Percentiles rank a stretch among this genome's conserved stretches.
phyloP scores from a whole-genome alignment of 257 asterid species.

The Salvia splendens region DNA sequence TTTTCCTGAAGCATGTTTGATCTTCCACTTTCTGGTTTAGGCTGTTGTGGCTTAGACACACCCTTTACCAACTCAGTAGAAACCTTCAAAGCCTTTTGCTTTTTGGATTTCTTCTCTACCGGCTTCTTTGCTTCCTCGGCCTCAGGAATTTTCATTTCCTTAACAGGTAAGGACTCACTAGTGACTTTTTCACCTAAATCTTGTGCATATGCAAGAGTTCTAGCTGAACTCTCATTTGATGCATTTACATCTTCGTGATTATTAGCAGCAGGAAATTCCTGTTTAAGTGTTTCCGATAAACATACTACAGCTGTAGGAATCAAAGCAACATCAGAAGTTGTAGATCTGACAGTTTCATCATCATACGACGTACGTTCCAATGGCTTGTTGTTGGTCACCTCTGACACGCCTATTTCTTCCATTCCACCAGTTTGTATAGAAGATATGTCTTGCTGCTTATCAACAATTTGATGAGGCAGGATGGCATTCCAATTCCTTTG shows the following conservation, averaged over 20 bases:
- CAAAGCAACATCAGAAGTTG: constrained; percentile 36
- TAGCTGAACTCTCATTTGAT: constrained; percentile 34
- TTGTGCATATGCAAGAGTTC: constrained; percentile 34
- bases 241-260: constrained; percentile 33
- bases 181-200: constrained; percentile 39
- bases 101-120: constrained; percentile 80
- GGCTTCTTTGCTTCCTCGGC: constrained; percentile 55
- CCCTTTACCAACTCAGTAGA: constrained; percentile 48
- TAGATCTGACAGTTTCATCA: constrained; percentile 36
- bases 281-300: constrained; percentile 37
- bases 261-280: constrained; percentile 22
- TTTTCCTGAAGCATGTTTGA: constrained; percentile 37
- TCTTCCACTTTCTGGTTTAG: constrained; percentile 48
- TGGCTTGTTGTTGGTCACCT: constrained; percentile 26
- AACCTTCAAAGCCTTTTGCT: constrained; percentile 75
- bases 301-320: constrained; percentile 38
- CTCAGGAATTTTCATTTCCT: constrained; percentile 56
- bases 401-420: constrained; percentile 37
- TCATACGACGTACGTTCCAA: constrained; percentile 37
- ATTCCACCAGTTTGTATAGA: constrained; percentile 30
- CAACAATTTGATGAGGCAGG: constrained; percentile 44
- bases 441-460: constrained; percentile 36
- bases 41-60: constrained; percentile 48
- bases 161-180: constrained; percentile 43
- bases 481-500: constrained; percentile 48